Conservation (phyloP, 1,139 yeast genomes). For the Wickerhamomyces sp. region DNA sequence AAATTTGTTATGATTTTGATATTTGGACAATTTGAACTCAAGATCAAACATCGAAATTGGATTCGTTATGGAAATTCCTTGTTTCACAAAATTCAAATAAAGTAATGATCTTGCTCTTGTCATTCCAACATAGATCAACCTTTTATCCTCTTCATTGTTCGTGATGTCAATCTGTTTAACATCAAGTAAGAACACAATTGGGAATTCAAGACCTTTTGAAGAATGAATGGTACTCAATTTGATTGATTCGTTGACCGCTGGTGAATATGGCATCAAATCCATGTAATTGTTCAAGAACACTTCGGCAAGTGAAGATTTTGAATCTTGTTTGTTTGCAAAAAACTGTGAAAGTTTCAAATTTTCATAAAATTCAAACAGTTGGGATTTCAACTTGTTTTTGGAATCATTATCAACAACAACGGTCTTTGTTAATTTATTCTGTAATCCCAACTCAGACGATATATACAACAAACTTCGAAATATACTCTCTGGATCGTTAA, state of each 20-base stretch:
- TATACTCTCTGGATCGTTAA: conserved; percentile 26
- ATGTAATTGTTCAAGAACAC: conserved; percentile 43
- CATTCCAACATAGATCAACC: conserved; percentile 56
- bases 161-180: conserved; percentile 25
- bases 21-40: not conserved
- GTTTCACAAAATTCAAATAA: conserved; percentile 29
- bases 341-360: conserved; percentile 23
- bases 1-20: not conserved
- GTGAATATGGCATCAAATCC: conserved; percentile 34
- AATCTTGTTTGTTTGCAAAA: conserved; percentile 18
- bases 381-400: conserved; percentile 12
- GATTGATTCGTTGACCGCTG: conserved; percentile 12
- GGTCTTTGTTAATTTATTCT: conserved; percentile 12
- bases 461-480: conserved; percentile 22
- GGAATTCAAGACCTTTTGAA: conserved; percentile 69
- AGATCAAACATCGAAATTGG: not conserved
- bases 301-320: conserved; percentile 22
- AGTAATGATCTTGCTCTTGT: conserved; percentile 57
- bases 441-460: conserved; percentile 26
- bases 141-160: conserved; percentile 23
- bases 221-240: conserved; percentile 51
- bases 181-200: conserved; percentile 55
- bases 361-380: conserved; percentile 26
- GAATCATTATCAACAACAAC: conserved; percentile 8
- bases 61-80: not conserved